These are phyloP conservation scores for Tetradesmus obliquus DNA, from an alignment of 139 green algal species.

Conservation along the genomic window DNA sequence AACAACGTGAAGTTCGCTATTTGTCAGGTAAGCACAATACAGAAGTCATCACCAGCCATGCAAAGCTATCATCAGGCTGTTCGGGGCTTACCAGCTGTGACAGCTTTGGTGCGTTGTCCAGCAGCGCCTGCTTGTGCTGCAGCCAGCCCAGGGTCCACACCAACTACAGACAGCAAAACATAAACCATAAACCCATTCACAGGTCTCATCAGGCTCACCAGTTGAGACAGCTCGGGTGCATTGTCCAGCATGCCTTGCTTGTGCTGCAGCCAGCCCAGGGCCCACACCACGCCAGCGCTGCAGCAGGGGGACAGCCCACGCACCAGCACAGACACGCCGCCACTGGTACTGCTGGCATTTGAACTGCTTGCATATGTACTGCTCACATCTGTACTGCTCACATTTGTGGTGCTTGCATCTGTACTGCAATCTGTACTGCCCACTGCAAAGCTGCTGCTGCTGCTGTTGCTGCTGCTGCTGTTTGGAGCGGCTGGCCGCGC, in stretches of 20 bases:
- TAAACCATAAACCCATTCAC: too few species aligned
- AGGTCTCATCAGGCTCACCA: neutral
- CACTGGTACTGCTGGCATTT: neutral
- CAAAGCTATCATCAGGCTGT: too few species aligned
- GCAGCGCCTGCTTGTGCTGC: neutral
- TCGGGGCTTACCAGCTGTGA: slow-evolving; percentile 1
- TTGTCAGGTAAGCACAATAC: too few species aligned
- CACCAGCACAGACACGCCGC: neutral
- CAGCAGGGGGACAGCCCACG: neutral
- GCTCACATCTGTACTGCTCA: neutral
- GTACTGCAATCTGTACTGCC: neutral
- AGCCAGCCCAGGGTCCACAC: neutral
- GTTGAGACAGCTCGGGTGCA: neutral
- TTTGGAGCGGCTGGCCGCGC: neutral
- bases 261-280: neutral
- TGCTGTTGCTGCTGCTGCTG: neutral
- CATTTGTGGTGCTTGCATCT: neutral
- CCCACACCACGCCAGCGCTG: neutral
- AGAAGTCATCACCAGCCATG: too few species aligned
- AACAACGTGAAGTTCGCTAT: too few species aligned
- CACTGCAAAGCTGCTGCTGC: neutral
- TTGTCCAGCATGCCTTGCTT: neutral
- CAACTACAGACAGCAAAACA: neutral
- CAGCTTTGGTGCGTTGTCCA: neutral
- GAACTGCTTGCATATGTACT: neutral